Evolutionary conservation across 164 flowering plant species (phyloP).

Genomic region (Magnolia kwangsiensis): DNA sequence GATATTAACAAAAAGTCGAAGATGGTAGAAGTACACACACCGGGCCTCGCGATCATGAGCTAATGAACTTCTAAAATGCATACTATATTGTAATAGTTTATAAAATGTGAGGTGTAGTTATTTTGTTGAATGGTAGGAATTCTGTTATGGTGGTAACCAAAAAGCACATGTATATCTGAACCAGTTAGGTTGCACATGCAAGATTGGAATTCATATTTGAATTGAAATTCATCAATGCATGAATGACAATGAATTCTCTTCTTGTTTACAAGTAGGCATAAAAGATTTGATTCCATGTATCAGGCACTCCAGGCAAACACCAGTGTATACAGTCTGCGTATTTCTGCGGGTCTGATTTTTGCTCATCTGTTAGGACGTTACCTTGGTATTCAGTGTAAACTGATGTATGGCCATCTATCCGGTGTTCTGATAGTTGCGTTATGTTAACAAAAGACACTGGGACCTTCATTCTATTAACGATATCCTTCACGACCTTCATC

Average conservation of each 20-base stretch:
- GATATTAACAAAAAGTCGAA: constrained; percentile 32
- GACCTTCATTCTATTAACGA: constrained; percentile 61
- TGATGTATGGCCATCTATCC: constrained; percentile 79
- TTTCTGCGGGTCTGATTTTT: constrained; percentile 61
- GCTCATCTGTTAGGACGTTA: constrained; percentile 57
- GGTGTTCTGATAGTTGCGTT: constrained; percentile 79
- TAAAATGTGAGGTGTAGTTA: too few species aligned
- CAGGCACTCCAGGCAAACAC: constrained; percentile 93
- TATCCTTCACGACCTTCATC: constrained; percentile 51
- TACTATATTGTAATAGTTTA: too few species aligned
- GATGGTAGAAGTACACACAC: constrained; percentile 38
- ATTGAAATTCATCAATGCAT: not conserved
- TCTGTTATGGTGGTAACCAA: too few species aligned
- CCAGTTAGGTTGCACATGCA: not conserved
- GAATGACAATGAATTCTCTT: not conserved
- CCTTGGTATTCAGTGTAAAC: constrained; percentile 76
- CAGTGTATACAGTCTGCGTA: constrained; percentile 93
- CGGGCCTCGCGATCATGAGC: constrained; percentile 41
- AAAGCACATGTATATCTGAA: not conserved
- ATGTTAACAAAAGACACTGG: constrained; percentile 71
- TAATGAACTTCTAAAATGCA: constrained; percentile 11
- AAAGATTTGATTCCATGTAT: constrained; percentile 69
- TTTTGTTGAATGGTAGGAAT: too few species aligned
- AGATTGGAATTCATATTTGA: not conserved
- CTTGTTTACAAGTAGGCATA: constrained; percentile 13